Evolutionary conservation across 1,284 basidiomycete species (phyloP).

Genomic region (Leccinum laetum): DNA sequence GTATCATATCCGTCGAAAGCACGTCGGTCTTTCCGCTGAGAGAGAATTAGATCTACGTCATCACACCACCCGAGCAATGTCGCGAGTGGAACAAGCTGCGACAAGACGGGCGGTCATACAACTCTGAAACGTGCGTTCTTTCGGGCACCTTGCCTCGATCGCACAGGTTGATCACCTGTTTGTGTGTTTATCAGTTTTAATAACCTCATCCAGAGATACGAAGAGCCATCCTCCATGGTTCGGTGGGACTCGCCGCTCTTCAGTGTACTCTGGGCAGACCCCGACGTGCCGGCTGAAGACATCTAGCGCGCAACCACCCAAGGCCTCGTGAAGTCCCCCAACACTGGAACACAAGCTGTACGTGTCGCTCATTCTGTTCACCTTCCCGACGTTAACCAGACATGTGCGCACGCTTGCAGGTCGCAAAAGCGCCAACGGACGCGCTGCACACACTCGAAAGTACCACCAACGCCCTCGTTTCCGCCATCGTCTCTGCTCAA

Average conservation of each 20-base stretch:
- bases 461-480: slow-evolving; percentile 65
- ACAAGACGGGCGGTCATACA: slow-evolving; percentile 54
- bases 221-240: slow-evolving; percentile 97
- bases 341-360: slow-evolving; percentile 82
- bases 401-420: slow-evolving; percentile 39
- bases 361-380: background rate
- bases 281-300: slow-evolving; percentile 63
- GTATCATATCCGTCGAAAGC: background rate
- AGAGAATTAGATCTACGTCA: slow-evolving; percentile 66
- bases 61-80: slow-evolving; percentile 79
- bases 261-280: slow-evolving; percentile 78
- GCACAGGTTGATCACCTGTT: background rate
- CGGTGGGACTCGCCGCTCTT: slow-evolving; percentile 97
- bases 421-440: slow-evolving; percentile 76
- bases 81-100: slow-evolving; percentile 72
- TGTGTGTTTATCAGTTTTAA: slow-evolving; percentile 61
- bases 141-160: slow-evolving; percentile 10
- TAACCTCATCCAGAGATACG: slow-evolving; percentile 87
- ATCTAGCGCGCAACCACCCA: slow-evolving; percentile 85
- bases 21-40: slow-evolving; percentile 4
- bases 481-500: slow-evolving; percentile 66
- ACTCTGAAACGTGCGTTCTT: slow-evolving; percentile 63
- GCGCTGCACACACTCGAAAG: slow-evolving; percentile 79
- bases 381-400: slow-evolving; percentile 24
- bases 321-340: slow-evolving; percentile 84